Evolutionary conservation across 1,284 basidiomycete genomes (phyloP).

Genomic region (Neonothopanus nambi): DNA sequence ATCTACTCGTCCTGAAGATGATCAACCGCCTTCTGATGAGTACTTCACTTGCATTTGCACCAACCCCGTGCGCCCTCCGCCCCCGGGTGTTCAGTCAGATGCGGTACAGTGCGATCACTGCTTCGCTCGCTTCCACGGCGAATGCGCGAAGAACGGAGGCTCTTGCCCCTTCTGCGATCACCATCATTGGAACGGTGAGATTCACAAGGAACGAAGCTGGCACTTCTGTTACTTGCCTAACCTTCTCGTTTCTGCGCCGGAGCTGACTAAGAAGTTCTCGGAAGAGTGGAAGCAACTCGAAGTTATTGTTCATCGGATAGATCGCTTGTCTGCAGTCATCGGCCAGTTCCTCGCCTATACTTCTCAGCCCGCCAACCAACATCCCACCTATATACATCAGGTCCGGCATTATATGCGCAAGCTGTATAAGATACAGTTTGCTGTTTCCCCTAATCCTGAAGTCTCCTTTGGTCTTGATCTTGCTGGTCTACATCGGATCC

Average conservation of each 20-base stretch:
- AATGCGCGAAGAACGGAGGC: conserved; percentile 80
- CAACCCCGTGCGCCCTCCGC: conserved; percentile 70
- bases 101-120: conserved; percentile 87
- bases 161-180: conserved; percentile 88
- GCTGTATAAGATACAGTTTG: conserved; percentile 80
- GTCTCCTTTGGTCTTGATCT: conserved; percentile 79
- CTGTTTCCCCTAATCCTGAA: conserved; percentile 73
- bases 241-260: conserved; percentile 66
- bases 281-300: conserved; percentile 76
- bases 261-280: conserved; percentile 73
- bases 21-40: conserved; percentile 73
- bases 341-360: conserved; percentile 77
- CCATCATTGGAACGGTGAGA: conserved; percentile 82
- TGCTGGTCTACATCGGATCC: conserved; percentile 74
- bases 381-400: conserved; percentile 70
- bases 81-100: conserved; percentile 68
- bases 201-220: conserved; percentile 77
- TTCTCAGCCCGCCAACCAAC: conserved; percentile 65
- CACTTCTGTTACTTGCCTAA: conserved; percentile 77
- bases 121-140: conserved; percentile 78
- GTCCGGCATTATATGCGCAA: conserved; percentile 86
- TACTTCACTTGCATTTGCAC: conserved; percentile 83
- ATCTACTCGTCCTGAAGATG: conserved; percentile 71
- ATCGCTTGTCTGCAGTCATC: conserved; percentile 68
- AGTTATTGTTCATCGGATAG: conserved; percentile 72